Percentiles rank a stretch among this genome's conserved stretches.
Conservation (phyloP, 164 flowering plant genomes). For the Magnolia kwangsiensis region DNA sequence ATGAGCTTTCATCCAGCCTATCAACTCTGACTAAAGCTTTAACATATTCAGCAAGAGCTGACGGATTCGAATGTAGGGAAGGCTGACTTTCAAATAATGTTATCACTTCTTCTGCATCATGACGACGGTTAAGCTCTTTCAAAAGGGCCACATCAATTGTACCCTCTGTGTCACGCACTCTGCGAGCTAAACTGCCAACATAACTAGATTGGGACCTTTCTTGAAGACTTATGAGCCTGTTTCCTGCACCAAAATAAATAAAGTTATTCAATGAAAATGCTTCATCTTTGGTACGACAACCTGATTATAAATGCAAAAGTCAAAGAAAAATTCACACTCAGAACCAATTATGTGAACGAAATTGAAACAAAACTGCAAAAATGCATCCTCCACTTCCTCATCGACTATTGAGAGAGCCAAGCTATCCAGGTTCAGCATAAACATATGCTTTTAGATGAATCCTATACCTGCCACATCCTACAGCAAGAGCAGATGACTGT, state of each 20-base stretch:
- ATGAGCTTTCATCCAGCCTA: conserved; percentile 76
- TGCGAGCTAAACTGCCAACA: conserved; percentile 68
- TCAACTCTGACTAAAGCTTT: conserved; percentile 88
- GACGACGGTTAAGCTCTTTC: conserved; percentile 61
- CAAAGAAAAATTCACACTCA: too few species aligned
- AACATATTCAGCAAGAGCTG: conserved; percentile 90
- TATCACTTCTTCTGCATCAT: conserved; percentile 88
- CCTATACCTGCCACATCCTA: too few species aligned
- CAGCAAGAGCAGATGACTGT: too few species aligned
- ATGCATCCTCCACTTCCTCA: too few species aligned
- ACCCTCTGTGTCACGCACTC: conserved; percentile 66
- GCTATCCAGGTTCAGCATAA: too few species aligned
- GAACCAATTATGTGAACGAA: too few species aligned
- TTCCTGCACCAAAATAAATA: conserved; percentile 28
- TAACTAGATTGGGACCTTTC: conserved; percentile 71
- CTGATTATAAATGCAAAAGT: too few species aligned
- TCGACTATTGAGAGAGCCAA: too few species aligned
- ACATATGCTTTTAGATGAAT: too few species aligned
- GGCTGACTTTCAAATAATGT: conserved; percentile 84
- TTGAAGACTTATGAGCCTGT: conserved; percentile 26
- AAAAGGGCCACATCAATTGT: conserved; percentile 55
- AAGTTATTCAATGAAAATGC: too few species aligned
- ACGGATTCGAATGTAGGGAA: conserved; percentile 66
- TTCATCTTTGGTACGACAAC: too few species aligned
- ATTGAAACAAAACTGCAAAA: too few species aligned